Evolutionary conservation across 202 grass and related monocot genomes (phyloP).

Genomic region (Setaria viridis): DNA sequence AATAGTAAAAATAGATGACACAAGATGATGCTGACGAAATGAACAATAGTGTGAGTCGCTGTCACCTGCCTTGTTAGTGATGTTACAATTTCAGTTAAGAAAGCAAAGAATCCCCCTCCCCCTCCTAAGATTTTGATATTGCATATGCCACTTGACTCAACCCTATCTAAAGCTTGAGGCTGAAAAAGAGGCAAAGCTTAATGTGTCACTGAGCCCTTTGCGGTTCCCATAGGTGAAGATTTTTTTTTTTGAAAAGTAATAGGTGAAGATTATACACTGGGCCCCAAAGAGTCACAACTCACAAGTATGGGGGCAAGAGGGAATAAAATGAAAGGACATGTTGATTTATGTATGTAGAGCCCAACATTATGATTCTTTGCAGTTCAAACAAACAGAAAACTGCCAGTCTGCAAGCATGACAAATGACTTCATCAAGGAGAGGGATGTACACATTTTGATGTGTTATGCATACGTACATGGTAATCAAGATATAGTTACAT

Average conservation of each 20-base stretch:
- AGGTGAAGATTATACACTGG: not conserved
- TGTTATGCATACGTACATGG: not conserved
- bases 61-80: not conserved
- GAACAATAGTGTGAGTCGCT: not conserved
- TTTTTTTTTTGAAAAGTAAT: not conserved
- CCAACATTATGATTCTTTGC: not conserved
- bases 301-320: not conserved
- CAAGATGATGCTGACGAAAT: not conserved
- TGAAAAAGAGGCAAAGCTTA: not conserved
- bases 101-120: not conserved
- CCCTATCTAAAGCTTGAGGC: not conserved
- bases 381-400: slow-evolving; percentile 13
- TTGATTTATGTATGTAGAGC: not conserved
- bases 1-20: too few species aligned
- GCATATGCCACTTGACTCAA: not conserved
- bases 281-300: not conserved
- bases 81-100: not conserved
- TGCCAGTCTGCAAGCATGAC: not conserved
- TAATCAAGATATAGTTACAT: not conserved
- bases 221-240: not conserved
- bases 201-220: not conserved
- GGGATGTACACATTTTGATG: not conserved
- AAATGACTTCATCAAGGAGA: slow-evolving; percentile 26
- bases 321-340: not conserved
- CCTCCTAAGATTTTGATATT: not conserved